Percentiles rank a stretch among this genome's conserved stretches.
phyloP scores from a whole-genome alignment of 148 eudicot species.

The Salicornia ramosissima region DNA sequence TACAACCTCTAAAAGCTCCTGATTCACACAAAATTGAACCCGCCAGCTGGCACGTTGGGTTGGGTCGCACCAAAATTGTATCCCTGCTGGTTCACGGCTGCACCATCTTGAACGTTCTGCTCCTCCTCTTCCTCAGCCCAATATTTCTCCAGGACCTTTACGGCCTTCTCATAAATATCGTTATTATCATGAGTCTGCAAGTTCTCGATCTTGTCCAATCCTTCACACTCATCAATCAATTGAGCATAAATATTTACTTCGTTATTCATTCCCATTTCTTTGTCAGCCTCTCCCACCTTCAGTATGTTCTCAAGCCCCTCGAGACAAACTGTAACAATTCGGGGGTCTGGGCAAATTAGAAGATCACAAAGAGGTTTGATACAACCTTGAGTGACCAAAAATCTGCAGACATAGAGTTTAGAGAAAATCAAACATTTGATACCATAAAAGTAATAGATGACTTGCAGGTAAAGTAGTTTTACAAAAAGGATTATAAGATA shows the following conservation, averaged over 20 bases:
- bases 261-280: constrained; percentile 50
- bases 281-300: constrained; percentile 77
- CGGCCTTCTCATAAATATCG: constrained; percentile 75
- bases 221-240: constrained; percentile 67
- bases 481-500: background rate
- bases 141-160: constrained; percentile 67
- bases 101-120: constrained; percentile 36
- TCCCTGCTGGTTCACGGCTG: constrained; percentile 36
- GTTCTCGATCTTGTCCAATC: constrained; percentile 72
- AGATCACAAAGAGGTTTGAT: constrained; percentile 83
- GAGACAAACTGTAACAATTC: constrained; percentile 74
- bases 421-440: background rate
- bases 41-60: constrained; percentile 50
- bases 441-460: background rate
- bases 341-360: constrained; percentile 70
- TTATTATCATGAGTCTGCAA: constrained; percentile 71
- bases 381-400: constrained; percentile 65
- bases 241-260: constrained; percentile 67
- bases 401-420: constrained; percentile 36
- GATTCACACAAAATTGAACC: constrained; percentile 50
- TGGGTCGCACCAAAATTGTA: constrained; percentile 49
- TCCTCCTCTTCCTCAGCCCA: constrained; percentile 71
- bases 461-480: background rate
- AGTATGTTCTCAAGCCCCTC: constrained; percentile 86
- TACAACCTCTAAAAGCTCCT: constrained; percentile 1